Evolutionary conservation across 306 rosid species (phyloP).

Genomic region (Delonix regia): DNA sequence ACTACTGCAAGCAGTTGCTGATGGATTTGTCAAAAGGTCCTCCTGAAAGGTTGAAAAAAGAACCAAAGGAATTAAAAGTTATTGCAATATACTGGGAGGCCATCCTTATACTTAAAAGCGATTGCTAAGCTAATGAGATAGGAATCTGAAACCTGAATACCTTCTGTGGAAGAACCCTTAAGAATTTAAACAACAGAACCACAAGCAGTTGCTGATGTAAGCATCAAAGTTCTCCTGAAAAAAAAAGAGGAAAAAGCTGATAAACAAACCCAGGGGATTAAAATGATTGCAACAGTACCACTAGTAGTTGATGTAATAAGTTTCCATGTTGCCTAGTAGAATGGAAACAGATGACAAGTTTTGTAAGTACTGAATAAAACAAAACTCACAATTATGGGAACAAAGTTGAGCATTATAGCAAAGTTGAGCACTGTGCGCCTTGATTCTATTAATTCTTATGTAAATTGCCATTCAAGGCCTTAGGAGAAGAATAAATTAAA

Average conservation of each 20-base stretch:
- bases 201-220: slow-evolving; percentile 20
- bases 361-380: background rate
- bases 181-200: slow-evolving; percentile 14
- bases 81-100: slow-evolving; percentile 40
- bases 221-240: slow-evolving; percentile 39
- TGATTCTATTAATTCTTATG: background rate
- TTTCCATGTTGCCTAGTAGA: background rate
- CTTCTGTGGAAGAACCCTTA: slow-evolving; percentile 40
- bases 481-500: background rate
- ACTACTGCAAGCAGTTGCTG: slow-evolving; percentile 16
- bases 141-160: slow-evolving; percentile 78
- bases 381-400: background rate
- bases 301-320: slow-evolving; percentile 27
- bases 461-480: background rate
- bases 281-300: slow-evolving; percentile 23
- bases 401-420: slow-evolving; percentile 1
- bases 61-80: background rate
- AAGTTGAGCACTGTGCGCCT: background rate
- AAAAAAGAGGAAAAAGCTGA: background rate
- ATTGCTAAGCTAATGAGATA: slow-evolving; percentile 89
- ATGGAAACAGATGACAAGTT: slow-evolving; percentile 8
- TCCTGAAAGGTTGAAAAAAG: background rate
- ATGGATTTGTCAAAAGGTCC: background rate
- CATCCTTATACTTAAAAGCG: slow-evolving; percentile 83
- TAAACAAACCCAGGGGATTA: background rate